Evolutionary conservation across 768 basidiomycete genomes (phyloP).

Genomic region (Cystobasidium onofrii): DNA sequence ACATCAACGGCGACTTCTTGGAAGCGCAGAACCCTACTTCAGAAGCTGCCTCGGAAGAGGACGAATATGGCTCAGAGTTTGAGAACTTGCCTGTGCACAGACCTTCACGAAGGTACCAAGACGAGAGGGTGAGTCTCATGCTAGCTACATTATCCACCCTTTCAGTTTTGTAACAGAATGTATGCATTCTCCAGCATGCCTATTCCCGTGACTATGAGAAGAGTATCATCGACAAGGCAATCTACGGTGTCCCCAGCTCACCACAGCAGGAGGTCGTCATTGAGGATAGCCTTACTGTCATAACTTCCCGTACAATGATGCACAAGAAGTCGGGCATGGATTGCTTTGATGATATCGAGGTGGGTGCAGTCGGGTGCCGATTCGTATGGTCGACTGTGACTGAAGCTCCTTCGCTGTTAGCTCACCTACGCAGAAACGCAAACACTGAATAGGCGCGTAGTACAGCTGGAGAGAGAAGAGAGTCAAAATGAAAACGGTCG

Average conservation of each 20-base stretch:
- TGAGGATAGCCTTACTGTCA: background rate
- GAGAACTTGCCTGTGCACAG: background rate
- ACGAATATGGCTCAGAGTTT: constrained; percentile 13
- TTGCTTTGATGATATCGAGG: constrained; percentile 21
- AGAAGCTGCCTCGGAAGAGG: constrained; percentile 10
- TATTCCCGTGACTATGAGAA: background rate
- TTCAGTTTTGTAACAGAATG: background rate
- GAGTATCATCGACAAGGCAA: background rate
- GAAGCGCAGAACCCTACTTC: background rate
- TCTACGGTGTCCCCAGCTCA: background rate
- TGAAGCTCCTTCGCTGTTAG: background rate
- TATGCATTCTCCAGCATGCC: background rate
- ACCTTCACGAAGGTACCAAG: background rate
- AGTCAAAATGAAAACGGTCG: constrained; percentile 22
- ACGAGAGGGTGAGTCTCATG: background rate
- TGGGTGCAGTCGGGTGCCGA: background rate
- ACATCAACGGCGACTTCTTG: background rate
- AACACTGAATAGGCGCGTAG: background rate
- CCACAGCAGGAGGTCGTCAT: background rate
- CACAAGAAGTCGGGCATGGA: background rate
- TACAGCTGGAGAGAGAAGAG: constrained; percentile 10
- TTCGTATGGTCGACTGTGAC: background rate
- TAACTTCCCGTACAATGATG: background rate
- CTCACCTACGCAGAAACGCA: background rate
- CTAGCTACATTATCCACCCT: background rate